phyloP scores from a whole-genome alignment of 768 basidiomycete species.

The Trametes coccinea region DNA sequence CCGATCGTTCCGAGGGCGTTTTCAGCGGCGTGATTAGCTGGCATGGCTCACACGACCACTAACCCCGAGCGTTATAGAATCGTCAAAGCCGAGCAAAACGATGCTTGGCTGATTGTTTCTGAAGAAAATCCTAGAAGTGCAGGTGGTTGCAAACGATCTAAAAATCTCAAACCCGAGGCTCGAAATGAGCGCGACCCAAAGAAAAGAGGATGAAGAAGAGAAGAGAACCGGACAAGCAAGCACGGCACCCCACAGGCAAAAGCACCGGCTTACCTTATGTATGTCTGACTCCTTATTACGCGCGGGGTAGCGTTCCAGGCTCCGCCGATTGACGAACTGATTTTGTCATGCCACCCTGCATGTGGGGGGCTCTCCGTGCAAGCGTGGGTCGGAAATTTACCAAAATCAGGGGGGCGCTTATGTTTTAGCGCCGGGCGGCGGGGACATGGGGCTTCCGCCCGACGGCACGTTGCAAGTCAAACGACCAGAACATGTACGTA shows the following conservation, averaged over 20 bases:
- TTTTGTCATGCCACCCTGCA: not conserved
- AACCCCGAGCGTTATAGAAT: not conserved
- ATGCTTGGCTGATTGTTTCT: no score
- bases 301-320: not conserved
- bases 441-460: not conserved
- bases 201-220: not conserved
- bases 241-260: not conserved
- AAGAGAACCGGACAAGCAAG: not conserved
- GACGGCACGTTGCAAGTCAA: no score
- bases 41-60: slow-evolving; percentile 35
- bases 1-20: slow-evolving; percentile 73
- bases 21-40: slow-evolving; percentile 54
- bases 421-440: not conserved
- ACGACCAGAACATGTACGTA: no score
- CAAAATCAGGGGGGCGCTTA: slow-evolving; percentile 14
- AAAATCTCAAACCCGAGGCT: no score
- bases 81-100: not conserved
- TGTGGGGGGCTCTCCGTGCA: not conserved
- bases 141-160: no score
- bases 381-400: not conserved
- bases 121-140: no score
- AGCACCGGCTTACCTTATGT: not conserved
- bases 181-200: no score
- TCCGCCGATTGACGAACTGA: not conserved
- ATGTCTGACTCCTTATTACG: not conserved